phyloP scores from a whole-genome alignment of 192 early-diverging fungal genomes.

The Coemansia sp. region DNA sequence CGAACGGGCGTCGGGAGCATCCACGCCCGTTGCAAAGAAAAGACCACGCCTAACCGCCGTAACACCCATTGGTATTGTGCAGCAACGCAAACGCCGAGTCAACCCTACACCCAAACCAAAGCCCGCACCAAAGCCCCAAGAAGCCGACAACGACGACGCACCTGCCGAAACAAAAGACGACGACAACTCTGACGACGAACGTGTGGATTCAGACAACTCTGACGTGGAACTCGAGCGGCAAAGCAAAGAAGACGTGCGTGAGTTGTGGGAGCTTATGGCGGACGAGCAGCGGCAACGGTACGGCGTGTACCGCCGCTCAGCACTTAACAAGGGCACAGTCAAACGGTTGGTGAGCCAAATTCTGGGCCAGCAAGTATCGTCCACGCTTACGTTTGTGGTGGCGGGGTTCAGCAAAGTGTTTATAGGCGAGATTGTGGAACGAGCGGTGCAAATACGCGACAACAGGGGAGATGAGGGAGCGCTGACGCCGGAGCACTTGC shows the following conservation, averaged over 20 bases:
- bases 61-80: conserved; percentile 26
- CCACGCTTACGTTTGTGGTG: conserved; percentile 74
- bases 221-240: conserved; percentile 29
- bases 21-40: conserved; percentile 21
- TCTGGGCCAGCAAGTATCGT: conserved; percentile 68
- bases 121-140: not conserved
- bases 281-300: conserved; percentile 75
- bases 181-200: conserved; percentile 11
- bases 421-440: conserved; percentile 86
- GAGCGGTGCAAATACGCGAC: conserved; percentile 74
- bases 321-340: conserved; percentile 71
- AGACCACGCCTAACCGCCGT: conserved; percentile 22
- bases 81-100: conserved; percentile 34
- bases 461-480: conserved; percentile 73
- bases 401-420: conserved; percentile 90
- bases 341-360: conserved; percentile 68
- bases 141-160: not conserved
- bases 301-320: conserved; percentile 75
- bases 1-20: not conserved
- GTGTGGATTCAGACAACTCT: conserved; percentile 2
- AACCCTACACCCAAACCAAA: not conserved
- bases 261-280: conserved; percentile 46
- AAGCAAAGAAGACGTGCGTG: conserved; percentile 43
- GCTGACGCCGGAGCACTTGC: conserved; percentile 78
- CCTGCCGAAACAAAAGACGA: conserved; percentile 2